Percentiles rank a stretch among this genome's conserved stretches.
phyloP scores from a whole-genome alignment of 2,329 filamentous ascomycete genomes.

The Fusarium sp. region DNA sequence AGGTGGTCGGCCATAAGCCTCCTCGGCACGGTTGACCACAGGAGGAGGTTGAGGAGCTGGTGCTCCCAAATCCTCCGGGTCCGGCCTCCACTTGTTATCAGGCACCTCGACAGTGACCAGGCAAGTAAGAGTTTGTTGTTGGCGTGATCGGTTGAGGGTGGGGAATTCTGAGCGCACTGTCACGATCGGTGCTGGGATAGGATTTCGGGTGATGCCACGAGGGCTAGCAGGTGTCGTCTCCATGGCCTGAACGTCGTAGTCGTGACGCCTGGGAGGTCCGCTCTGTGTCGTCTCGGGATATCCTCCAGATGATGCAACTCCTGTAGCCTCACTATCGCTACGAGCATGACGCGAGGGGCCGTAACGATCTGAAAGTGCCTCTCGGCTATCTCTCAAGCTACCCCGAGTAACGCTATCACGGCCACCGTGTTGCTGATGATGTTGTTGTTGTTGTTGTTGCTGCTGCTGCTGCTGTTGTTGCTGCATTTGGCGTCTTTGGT shows the following conservation, averaged over 20 bases:
- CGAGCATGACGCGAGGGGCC: slow-evolving; percentile 71
- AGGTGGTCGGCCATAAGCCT: slow-evolving; percentile 66
- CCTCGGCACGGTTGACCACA: slow-evolving; percentile 60
- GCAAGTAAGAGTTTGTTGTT: slow-evolving; percentile 95
- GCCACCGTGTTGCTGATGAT: slow-evolving; percentile 33
- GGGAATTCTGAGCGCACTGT: slow-evolving; percentile 97
- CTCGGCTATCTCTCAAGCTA: slow-evolving; percentile 63
- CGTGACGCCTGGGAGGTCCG: slow-evolving; percentile 79
- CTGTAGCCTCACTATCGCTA: slow-evolving; percentile 83
- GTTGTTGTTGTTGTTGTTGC: slow-evolving; percentile 19
- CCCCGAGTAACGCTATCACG: slow-evolving; percentile 55
- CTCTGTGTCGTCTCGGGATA: slow-evolving; percentile 83
- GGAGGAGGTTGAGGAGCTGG: slow-evolving; percentile 58
- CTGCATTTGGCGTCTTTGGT: slow-evolving; percentile 49
- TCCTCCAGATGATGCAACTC: slow-evolving; percentile 79
- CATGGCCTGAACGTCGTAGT: slow-evolving; percentile 97
- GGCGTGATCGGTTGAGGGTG: slow-evolving; percentile 88
- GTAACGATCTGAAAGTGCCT: slow-evolving; percentile 60
- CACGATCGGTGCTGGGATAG: slow-evolving; percentile 91
- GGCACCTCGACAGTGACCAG: slow-evolving; percentile 94
- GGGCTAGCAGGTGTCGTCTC: slow-evolving; percentile 85
- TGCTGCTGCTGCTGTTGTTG: slow-evolving; percentile 41
- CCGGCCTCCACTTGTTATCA: slow-evolving; percentile 89
- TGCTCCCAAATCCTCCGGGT: slow-evolving; percentile 81
- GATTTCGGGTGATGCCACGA: slow-evolving; percentile 79